These are phyloP conservation scores for Endogone sp. DNA, from an alignment of 192 early-diverging fungal genomes.

Conservation along the genomic window DNA sequence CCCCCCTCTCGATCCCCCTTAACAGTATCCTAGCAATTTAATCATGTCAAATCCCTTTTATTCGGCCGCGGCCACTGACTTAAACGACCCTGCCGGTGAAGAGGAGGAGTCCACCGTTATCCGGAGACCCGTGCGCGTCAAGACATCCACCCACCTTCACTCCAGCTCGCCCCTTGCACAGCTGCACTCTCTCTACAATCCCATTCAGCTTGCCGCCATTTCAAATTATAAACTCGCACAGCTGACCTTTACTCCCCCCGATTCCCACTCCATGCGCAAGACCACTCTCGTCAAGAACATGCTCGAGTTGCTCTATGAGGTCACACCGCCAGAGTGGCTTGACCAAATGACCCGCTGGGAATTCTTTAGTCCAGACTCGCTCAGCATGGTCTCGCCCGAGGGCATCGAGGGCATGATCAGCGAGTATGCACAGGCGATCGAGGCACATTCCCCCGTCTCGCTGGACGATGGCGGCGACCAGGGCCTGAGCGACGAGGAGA, in stretches of 20 bases:
- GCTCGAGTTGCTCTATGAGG: slow-evolving; percentile 21
- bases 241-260: slow-evolving; percentile 34
- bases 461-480: slow-evolving; percentile 6
- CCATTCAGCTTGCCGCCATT: slow-evolving; percentile 34
- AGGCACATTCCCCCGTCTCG: slow-evolving; percentile 13
- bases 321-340: slow-evolving; percentile 33
- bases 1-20: no score
- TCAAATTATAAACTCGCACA: slow-evolving; percentile 39
- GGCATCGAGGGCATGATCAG: slow-evolving; percentile 27
- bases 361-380: slow-evolving; percentile 35
- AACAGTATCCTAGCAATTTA: no score
- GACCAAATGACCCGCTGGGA: slow-evolving; percentile 34
- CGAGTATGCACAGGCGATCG: slow-evolving; percentile 28
- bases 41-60: no score
- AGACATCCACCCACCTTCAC: not conserved
- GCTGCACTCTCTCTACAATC: slow-evolving; percentile 23
- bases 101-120: no score
- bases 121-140: no score
- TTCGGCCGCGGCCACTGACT: no score
- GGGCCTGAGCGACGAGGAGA: slow-evolving; percentile 10
- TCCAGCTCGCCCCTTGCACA: slow-evolving; percentile 1
- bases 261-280: slow-evolving; percentile 28
- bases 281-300: slow-evolving; percentile 37
- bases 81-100: no score
- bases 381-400: slow-evolving; percentile 28